Percentiles rank a stretch among this genome's conserved stretches.
Conservation (phyloP, 1,284 basidiomycete species). For the Austroboletus novae-zelandiae region DNA sequence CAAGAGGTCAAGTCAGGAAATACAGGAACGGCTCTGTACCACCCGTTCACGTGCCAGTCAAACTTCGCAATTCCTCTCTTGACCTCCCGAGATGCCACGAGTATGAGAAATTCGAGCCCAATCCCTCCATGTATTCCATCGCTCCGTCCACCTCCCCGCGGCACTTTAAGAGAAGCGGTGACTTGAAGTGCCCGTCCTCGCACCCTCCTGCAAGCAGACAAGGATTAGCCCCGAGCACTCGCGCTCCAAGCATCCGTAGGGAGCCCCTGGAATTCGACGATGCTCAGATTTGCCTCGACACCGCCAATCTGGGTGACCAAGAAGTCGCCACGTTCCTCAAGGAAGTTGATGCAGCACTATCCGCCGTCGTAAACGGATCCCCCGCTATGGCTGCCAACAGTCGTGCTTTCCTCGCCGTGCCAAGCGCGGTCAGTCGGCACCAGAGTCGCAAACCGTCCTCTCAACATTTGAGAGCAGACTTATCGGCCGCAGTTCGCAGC, state of each 20-base stretch:
- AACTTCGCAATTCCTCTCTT: slow-evolving; percentile 30
- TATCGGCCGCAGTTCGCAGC: slow-evolving; percentile 28
- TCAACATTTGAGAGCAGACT: slow-evolving; percentile 29
- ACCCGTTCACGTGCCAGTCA: slow-evolving; percentile 29
- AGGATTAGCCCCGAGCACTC: slow-evolving; percentile 21
- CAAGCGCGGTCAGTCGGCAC: slow-evolving; percentile 24
- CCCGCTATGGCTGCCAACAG: slow-evolving; percentile 32
- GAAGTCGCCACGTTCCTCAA: slow-evolving; percentile 33
- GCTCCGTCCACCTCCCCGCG: slow-evolving; percentile 28
- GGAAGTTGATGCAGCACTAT: slow-evolving; percentile 29
- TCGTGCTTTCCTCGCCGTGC: slow-evolving; percentile 30
- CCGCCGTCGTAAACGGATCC: slow-evolving; percentile 24
- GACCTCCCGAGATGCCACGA: slow-evolving; percentile 28
- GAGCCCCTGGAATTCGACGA: slow-evolving; percentile 32
- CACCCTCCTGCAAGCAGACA: slow-evolving; percentile 30
- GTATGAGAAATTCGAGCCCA: slow-evolving; percentile 25
- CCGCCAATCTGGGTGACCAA: slow-evolving; percentile 29
- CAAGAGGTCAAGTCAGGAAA: slow-evolving; percentile 30
- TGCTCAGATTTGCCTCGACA: slow-evolving; percentile 30
- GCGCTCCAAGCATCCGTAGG: slow-evolving; percentile 29
- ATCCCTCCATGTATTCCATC: slow-evolving; percentile 32
- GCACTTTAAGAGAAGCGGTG: slow-evolving; percentile 22
- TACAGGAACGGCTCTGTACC: slow-evolving; percentile 32
- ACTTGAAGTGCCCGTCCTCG: slow-evolving; percentile 22
- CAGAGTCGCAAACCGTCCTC: slow-evolving; percentile 31